Conservation (phyloP, 192 early-diverging fungal genomes). For the Dimargaris xerosporica region DNA sequence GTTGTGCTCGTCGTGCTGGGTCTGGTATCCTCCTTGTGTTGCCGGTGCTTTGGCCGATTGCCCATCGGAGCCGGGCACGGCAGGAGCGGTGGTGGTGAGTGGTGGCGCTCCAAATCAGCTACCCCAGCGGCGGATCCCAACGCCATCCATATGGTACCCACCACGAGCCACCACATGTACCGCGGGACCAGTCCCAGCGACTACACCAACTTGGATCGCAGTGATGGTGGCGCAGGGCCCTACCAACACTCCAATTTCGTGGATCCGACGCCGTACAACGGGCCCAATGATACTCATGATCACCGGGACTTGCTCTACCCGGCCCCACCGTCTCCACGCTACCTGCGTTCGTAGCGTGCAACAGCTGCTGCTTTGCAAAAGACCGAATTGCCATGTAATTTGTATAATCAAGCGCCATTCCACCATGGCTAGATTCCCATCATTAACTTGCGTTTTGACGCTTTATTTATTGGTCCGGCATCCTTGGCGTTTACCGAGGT, state of each 20-base stretch:
- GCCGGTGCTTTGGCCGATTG: neutral
- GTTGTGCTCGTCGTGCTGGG: conserved; percentile 20
- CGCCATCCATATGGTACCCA: neutral
- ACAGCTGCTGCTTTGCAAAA: no score
- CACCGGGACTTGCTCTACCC: no score
- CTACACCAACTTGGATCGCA: neutral
- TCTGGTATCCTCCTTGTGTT: neutral
- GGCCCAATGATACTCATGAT: conserved; percentile 1
- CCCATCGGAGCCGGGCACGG: neutral
- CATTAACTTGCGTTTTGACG: no score
- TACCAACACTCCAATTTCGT: conserved; percentile 11
- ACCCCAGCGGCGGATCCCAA: neutral
- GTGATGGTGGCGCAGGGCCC: neutral
- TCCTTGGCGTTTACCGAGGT: no score
- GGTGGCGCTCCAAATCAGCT: neutral
- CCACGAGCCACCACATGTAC: neutral
- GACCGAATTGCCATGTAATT: no score
- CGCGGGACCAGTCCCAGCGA: neutral
- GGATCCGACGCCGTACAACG: conserved; percentile 20
- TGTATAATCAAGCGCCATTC: no score
- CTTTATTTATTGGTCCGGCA: no score
- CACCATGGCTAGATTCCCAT: no score
- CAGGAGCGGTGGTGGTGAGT: neutral
- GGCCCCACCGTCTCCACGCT: no score
- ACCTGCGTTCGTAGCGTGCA: no score